Percentiles rank a stretch among this genome's conserved stretches.
Evolutionary conservation across 2,329 filamentous ascomycete genomes (phyloP).

Genomic region (Cladorrhinum sp.): DNA sequence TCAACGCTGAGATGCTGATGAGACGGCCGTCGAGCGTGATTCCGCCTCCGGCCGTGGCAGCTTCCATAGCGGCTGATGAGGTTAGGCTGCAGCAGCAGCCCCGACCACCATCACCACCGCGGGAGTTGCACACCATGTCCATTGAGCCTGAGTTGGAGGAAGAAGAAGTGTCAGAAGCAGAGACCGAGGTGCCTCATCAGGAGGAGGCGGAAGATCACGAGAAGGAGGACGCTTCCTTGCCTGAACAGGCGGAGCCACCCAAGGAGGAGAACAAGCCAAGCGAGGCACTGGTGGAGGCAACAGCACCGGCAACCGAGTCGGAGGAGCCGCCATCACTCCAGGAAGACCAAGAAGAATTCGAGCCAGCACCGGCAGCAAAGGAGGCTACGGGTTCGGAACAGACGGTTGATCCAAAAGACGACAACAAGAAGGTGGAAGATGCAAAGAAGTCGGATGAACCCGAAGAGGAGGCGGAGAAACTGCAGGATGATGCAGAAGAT

Average conservation of each 20-base stretch:
- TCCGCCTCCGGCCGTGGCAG: slow-evolving; percentile 12
- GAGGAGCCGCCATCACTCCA: not conserved
- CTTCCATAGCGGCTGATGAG: not conserved
- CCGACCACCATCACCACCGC: slow-evolving; percentile 4
- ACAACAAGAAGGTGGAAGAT: slow-evolving; percentile 27
- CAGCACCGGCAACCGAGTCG: not conserved
- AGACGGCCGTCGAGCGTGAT: slow-evolving; percentile 24
- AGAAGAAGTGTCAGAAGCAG: slow-evolving; percentile 15
- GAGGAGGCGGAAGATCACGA: slow-evolving; percentile 12
- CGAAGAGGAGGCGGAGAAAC: slow-evolving; percentile 26
- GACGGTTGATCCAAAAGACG: slow-evolving; percentile 4
- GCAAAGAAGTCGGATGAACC: slow-evolving; percentile 18
- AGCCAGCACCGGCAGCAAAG: not conserved
- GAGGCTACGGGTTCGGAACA: not conserved
- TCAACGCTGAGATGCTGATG: slow-evolving; percentile 14
- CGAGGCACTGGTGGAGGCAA: not conserved
- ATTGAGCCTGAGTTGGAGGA: slow-evolving; percentile 4
- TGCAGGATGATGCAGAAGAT: slow-evolving; percentile 21
- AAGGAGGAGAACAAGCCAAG: not conserved
- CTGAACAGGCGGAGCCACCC: not conserved
- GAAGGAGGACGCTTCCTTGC: not conserved
- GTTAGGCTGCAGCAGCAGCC: slow-evolving; percentile 8
- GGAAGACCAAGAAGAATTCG: not conserved
- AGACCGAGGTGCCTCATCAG: slow-evolving; percentile 7
- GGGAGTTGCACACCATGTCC: slow-evolving; percentile 13